Evolutionary conservation across 139 green algal species (phyloP).

Genomic region (Diplosphaera chodatii): DNA sequence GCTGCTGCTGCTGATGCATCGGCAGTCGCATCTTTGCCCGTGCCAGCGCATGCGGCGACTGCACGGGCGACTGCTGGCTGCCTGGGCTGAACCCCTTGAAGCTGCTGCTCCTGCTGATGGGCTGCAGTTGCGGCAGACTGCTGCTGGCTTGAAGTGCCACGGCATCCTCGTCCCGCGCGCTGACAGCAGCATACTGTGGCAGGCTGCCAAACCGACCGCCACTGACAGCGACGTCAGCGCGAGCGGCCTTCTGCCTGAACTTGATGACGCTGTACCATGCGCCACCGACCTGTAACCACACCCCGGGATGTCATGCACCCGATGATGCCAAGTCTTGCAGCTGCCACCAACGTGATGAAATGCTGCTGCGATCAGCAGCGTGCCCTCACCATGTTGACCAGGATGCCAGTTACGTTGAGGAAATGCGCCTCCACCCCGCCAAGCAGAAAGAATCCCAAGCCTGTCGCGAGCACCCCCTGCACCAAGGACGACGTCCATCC

Average conservation of each 20-base stretch:
- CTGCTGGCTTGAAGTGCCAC: too few species aligned
- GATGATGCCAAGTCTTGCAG: too few species aligned
- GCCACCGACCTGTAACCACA: too few species aligned
- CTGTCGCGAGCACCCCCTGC: constrained; percentile 33
- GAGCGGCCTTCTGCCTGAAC: not conserved
- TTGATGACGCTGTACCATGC: not conserved
- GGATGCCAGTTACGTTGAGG: constrained; percentile 48
- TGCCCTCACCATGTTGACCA: constrained; percentile 35
- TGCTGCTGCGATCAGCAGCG: too few species aligned
- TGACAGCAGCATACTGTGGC: not conserved
- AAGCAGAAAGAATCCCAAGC: constrained; percentile 68
- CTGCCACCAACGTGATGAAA: too few species aligned
- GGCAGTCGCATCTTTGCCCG: not conserved
- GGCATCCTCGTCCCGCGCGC: not conserved
- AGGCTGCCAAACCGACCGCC: too few species aligned
- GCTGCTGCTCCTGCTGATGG: not conserved
- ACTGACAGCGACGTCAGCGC: too few species aligned
- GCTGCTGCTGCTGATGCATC: not conserved
- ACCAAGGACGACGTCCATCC: too few species aligned
- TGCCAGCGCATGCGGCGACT: not conserved
- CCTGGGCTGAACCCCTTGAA: not conserved
- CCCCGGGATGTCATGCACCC: too few species aligned
- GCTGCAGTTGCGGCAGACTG: too few species aligned
- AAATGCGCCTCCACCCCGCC: constrained; percentile 34
- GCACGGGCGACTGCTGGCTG: too few species aligned